Base-by-base conservation (phyloP, 331 rosid genomes). In the Pyrus hybrid region DNA sequence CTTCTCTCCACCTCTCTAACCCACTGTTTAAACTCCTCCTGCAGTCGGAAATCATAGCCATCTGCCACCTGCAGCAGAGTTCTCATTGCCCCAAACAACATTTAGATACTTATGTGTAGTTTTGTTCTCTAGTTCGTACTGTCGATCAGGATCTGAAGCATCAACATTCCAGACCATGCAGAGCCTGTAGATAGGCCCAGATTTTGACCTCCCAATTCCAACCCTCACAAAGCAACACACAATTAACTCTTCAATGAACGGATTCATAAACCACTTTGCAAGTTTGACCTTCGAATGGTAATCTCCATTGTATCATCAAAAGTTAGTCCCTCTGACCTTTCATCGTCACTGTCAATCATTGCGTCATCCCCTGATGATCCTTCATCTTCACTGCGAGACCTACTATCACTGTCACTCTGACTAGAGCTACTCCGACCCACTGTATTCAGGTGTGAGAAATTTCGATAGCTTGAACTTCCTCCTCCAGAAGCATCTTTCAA, bases 21-120 rank as follows among this genome's bases (percentile, higher is more conserved):
- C 97, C 96, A 92, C 84, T 90, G 97, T 68, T 85, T 88, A 82
- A 82, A 94, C 83, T 94, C 99, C 72, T 89, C 93, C 83, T 94
- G 96, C 5, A 88, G 85, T 92, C 97, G 0, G 97, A 90, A 77
- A 92, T 81, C 99, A 89, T 92, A 68, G 97, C 96, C 99, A 94
- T 94, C 89, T 94, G 99, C 97, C 97, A 94, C 89, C 99, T 92
- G 99, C 97, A 65, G 97, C 90, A 37, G 97, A 85, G 71, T 79
- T 80, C 70, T 94, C 99, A 82, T 90, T 94, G 51, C 99, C 99
- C 97, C 97, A 94, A 51, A 88, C 84, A 60, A 89, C 85, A 83
- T 94, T 94, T 56, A 94, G 83, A 83, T 92, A 92, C 84, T 92
- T 94, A 77, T 83, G 78, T 1, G 99, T 94, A 63, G 75, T 85